Evolutionary conservation across 78 protist species (phyloP).

Genomic region (Dictyostelium purpureum): DNA sequence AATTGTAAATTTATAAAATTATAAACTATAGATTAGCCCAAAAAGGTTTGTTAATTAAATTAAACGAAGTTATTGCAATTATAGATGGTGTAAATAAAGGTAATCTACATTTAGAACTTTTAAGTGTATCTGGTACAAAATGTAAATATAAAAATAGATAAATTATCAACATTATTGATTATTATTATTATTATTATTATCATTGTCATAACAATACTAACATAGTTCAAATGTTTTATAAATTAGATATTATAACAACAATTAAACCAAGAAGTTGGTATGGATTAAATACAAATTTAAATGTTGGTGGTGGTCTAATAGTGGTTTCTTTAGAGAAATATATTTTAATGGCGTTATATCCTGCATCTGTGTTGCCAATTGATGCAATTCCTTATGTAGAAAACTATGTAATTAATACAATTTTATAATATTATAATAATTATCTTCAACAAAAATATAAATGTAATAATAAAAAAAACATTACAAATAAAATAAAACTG

Average conservation of each 20-base stretch:
- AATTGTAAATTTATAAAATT: neutral
- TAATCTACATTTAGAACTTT: slow-evolving; percentile 27
- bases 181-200: neutral
- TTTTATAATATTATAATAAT: neutral
- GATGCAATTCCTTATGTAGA: slow-evolving; percentile 54
- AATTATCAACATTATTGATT: neutral
- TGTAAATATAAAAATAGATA: slow-evolving; percentile 22
- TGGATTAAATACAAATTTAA: slow-evolving; percentile 60
- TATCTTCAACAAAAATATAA: neutral
- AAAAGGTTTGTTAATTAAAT: slow-evolving; percentile 60
- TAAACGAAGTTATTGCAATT: slow-evolving; percentile 35
- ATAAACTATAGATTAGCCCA: slow-evolving; percentile 54
- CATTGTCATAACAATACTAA: neutral
- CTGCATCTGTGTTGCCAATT: slow-evolving; percentile 22
- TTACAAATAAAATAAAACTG: too few species aligned
- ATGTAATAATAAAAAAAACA: neutral
- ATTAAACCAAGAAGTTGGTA: slow-evolving; percentile 54
- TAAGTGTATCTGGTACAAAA: slow-evolving; percentile 60
- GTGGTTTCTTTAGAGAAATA: slow-evolving; percentile 26
- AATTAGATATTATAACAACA: slow-evolving; percentile 53
- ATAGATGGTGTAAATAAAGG: slow-evolving; percentile 44
- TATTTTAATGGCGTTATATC: slow-evolving; percentile 59
- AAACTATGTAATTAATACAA: slow-evolving; percentile 44
- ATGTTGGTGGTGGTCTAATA: slow-evolving; percentile 65
- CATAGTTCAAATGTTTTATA: neutral